Base-by-base conservation (phyloP, 371 early-diverging fungal genomes). In the Lichtheimia ramosa region DNA sequence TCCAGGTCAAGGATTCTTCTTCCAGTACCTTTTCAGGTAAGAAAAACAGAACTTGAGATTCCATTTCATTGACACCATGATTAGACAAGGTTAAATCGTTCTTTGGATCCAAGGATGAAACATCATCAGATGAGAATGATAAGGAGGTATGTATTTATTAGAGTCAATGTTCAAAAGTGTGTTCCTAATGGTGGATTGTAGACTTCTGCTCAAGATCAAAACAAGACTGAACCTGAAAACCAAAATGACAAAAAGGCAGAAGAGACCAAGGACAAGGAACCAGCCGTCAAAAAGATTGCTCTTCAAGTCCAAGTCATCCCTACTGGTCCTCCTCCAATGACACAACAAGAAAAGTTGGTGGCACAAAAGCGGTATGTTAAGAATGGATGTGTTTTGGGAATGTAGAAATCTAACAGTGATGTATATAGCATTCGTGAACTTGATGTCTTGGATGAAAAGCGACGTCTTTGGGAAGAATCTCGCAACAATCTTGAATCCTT, bases 401-500 rank as follows among this genome's bases (percentile, higher is more conserved):
- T 18, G 28, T 18, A 23, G 16, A 18, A n/a, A 42, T 1, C 28
- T 49, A 18, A 27, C 21, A 5, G 18, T 46, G 3, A 21, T 51
- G n/a, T 23, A 16, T 42, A 2, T 60, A 73, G 77, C 54, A 75
- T 82, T 21, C 20, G 54, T 14, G 48, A 56, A 34, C 53, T 80
- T 20, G 80, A 80, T 58, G 18, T 46, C 15, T 43, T 69, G 25
- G 81, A 81, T 55, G 43, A 54, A 39, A 76, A 80, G 14, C 90
- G 91, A 54, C 82, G 79, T 23, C 82, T 82, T 2, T 89, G 87
- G 43, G 95, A 94, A 69, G 92, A 90, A 67, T 92, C 97, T 6
- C 79, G 86, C 51, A 96, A 98, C 78, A 80, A 74, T 48, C 84
- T 98, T 24, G 99, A 98, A 70, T 80, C 92, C 0, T 95, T 91